phyloP scores from a whole-genome alignment of 805 yeast genomes.

The Yamadazyma philogaea region DNA sequence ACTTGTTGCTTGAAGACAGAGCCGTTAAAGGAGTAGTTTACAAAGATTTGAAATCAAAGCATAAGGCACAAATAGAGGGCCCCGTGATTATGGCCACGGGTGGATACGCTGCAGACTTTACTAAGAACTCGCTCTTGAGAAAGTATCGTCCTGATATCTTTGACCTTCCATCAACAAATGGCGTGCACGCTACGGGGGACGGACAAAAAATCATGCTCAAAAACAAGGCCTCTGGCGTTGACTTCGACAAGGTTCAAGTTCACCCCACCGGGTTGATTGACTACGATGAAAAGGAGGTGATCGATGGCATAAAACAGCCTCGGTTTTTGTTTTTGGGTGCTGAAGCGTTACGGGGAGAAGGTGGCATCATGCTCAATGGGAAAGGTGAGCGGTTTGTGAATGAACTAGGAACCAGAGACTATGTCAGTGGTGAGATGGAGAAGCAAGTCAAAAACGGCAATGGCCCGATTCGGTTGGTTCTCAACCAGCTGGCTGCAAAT shows the following conservation, averaged over 20 bases:
- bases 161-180: slow-evolving; percentile 58
- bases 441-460: slow-evolving; percentile 36
- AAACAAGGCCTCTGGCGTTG: slow-evolving; percentile 54
- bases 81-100: slow-evolving; percentile 65
- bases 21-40: slow-evolving; percentile 34
- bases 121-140: slow-evolving; percentile 48
- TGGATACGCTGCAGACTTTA: slow-evolving; percentile 65
- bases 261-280: slow-evolving; percentile 67
- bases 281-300: slow-evolving; percentile 42
- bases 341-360: slow-evolving; percentile 64
- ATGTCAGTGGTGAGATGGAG: slow-evolving; percentile 57
- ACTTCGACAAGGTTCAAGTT: slow-evolving; percentile 63
- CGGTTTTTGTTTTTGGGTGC: slow-evolving; percentile 61
- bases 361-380: slow-evolving; percentile 54
- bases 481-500: slow-evolving; percentile 45
- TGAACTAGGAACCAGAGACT: slow-evolving; percentile 59
- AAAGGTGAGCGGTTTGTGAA: slow-evolving; percentile 57
- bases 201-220: slow-evolving; percentile 55
- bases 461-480: slow-evolving; percentile 50
- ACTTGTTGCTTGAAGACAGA: slow-evolving; percentile 27
- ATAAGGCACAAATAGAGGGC: slow-evolving; percentile 39
- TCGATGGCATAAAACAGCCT: slow-evolving; percentile 36
- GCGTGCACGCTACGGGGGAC: slow-evolving; percentile 61
- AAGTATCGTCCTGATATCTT: slow-evolving; percentile 59
- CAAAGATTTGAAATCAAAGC: slow-evolving; percentile 30